Evolutionary conservation across 345 rosid species (phyloP), one percentile per base, ranked within the genome.

Genomic region (Linum tenue): DNA sequence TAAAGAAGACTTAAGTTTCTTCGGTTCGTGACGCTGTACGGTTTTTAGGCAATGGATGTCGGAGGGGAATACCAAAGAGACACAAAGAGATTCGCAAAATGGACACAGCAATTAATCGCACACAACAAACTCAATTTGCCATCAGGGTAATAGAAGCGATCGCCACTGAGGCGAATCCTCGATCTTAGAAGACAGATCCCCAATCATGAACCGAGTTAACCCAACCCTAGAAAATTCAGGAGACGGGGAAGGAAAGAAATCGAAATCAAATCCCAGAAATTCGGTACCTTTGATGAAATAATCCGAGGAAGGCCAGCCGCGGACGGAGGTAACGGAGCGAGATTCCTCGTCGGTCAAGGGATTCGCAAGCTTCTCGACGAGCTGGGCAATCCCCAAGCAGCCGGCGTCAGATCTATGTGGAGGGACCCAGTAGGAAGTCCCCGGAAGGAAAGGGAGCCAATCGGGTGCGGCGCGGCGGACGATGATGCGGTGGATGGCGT

Each of bases 341-440:
- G 73, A 56, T 35, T 83, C 81, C 44, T 78, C 79, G 12, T 78
- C 74, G 10, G 76, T 72, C 67, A 80, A 62, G 48, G 55, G 67
- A 70, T 76, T 67, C 5, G 68, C 42, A 10, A 76, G 70, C 37
- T 63, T 70, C 9, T 73, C 66, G 9, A 80, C 55, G 69, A 74
- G 63, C 62, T 74, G 56, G 0, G 60, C 71, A 17, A 80, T 50
- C 51, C 67, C 67, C 2, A 73, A 64, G 0, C 79, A 65, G 0
- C 51, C 68, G 14, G 66, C 62, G 59, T 35, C 71, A 0, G 75
- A 81, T 37, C 60, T 31, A 37, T 11, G 37, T 1, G 60, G 22
- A 0, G 84, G 83, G 64, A 83, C 87, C 80, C 81, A 78, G 56
- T 80, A 83, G 41, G 86, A 83, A 9, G 78, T 70, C 1, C 83